A percentile compares a stretch with the other conserved stretches of the same genome.
These are phyloP conservation scores for Candida albicans DNA, from an alignment of 1,139 yeast genomes.

Conservation along the genomic window DNA sequence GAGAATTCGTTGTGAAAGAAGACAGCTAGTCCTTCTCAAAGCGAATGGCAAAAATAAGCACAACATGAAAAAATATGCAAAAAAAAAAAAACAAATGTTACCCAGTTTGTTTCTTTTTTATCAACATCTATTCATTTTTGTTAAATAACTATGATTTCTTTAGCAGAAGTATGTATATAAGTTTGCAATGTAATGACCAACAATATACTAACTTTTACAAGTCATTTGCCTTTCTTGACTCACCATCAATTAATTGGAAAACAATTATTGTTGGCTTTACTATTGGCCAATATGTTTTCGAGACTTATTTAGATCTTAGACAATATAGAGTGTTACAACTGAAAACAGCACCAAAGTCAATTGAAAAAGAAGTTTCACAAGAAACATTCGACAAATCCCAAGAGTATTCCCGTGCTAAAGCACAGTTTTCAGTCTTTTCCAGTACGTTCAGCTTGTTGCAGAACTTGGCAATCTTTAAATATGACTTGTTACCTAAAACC, in stretches of 20 bases:
- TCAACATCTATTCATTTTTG: neutral
- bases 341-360: conserved; percentile 59
- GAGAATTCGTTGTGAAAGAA: no score
- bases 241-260: conserved; percentile 76
- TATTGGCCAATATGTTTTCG: conserved; percentile 72
- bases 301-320: conserved; percentile 69
- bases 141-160: conserved; percentile 10
- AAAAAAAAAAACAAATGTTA: neutral
- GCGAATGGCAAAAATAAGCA: neutral
- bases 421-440: conserved; percentile 63
- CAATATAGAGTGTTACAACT: conserved; percentile 67
- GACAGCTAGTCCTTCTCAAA: no score
- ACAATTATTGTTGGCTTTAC: conserved; percentile 70
- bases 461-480: conserved; percentile 58
- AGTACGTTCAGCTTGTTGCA: conserved; percentile 53
- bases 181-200: neutral
- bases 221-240: conserved; percentile 35
- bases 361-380: conserved; percentile 63
- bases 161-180: conserved; percentile 20
- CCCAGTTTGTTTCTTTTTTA: neutral
- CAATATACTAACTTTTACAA: conserved; percentile 7
- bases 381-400: conserved; percentile 80
- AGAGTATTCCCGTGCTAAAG: conserved; percentile 79
- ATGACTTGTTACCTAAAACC: conserved; percentile 64
- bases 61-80: neutral